Conservation (phyloP, 208 protist species). For the Herpetomonas samuelpessoai region DNA sequence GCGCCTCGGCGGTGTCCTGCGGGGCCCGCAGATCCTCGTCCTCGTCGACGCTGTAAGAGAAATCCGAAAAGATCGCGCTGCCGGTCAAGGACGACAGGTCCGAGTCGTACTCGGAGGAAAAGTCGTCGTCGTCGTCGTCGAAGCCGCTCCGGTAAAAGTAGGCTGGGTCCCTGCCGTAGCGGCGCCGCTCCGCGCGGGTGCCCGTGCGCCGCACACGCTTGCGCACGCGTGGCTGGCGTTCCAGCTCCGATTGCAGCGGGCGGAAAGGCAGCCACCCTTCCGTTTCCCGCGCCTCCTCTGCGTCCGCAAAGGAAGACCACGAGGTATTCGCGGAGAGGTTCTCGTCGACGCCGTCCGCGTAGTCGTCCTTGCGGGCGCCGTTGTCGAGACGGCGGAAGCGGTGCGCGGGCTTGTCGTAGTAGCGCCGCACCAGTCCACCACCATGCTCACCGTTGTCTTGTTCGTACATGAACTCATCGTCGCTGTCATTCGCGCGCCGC, state of each 20-base stretch:
- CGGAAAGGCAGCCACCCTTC: background rate
- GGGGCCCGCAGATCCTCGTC: background rate
- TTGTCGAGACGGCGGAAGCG: conserved; percentile 14
- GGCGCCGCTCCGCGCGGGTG: conserved; percentile 11
- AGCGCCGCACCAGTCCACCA: conserved; percentile 9
- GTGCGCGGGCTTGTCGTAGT: conserved; percentile 18
- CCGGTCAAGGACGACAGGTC: background rate
- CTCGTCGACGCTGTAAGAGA: conserved; percentile 4
- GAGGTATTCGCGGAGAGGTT: conserved; percentile 3
- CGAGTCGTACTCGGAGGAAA: background rate
- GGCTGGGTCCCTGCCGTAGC: conserved; percentile 6
- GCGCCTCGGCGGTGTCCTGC: conserved; percentile 2
- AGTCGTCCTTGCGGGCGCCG: conserved; percentile 4
- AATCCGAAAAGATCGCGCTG: conserved; percentile 2
- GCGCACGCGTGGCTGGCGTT: background rate
- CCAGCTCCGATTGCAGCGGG: background rate
- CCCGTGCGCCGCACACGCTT: conserved; percentile 13
- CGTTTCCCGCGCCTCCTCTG: background rate
- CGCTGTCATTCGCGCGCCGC: background rate
- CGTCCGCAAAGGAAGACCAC: conserved; percentile 13
- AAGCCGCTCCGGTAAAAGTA: conserved; percentile 15
- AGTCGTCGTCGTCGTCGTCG: background rate
- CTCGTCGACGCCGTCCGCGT: conserved; percentile 11
- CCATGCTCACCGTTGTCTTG: conserved; percentile 1
- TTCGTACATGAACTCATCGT: conserved; percentile 24